These are phyloP conservation scores for Eutrema japonicum DNA, from an alignment of 345 rosid genomes.

Conservation along the genomic window DNA sequence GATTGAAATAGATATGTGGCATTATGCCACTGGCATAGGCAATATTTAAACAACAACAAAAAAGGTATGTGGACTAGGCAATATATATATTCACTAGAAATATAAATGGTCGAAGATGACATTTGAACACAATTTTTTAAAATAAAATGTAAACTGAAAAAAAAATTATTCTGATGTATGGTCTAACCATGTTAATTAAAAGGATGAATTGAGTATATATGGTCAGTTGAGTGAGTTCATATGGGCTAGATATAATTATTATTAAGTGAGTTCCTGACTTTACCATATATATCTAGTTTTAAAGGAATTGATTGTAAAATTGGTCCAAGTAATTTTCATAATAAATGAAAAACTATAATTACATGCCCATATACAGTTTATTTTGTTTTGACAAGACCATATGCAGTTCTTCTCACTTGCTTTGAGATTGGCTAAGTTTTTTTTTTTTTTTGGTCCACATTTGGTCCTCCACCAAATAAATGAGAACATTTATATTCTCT, in stretches of 20 bases:
- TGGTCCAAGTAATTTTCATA: conserved; percentile 13
- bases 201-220: no score
- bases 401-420: conserved; percentile 1
- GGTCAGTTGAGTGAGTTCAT: no score
- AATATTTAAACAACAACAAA: not conserved
- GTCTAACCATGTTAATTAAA: not conserved
- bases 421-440: conserved; percentile 36
- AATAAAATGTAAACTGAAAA: not conserved
- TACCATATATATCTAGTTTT: conserved; percentile 3
- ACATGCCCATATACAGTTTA: conserved; percentile 5
- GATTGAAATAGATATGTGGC: not conserved
- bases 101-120: not conserved
- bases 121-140: not conserved
- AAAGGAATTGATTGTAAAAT: not conserved
- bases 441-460: conserved; percentile 31
- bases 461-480: conserved; percentile 44
- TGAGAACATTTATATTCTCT: conserved; percentile 43
- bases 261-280: not conserved
- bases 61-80: no score
- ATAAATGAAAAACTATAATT: conserved; percentile 24
- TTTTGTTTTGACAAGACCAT: no score
- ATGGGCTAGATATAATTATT: no score
- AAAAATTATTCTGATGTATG: not conserved
- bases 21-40: no score
- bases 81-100: no score